Evolutionary conservation across 2,329 filamentous ascomycete species (phyloP).

Genomic region (Claviceps fusiformis): DNA sequence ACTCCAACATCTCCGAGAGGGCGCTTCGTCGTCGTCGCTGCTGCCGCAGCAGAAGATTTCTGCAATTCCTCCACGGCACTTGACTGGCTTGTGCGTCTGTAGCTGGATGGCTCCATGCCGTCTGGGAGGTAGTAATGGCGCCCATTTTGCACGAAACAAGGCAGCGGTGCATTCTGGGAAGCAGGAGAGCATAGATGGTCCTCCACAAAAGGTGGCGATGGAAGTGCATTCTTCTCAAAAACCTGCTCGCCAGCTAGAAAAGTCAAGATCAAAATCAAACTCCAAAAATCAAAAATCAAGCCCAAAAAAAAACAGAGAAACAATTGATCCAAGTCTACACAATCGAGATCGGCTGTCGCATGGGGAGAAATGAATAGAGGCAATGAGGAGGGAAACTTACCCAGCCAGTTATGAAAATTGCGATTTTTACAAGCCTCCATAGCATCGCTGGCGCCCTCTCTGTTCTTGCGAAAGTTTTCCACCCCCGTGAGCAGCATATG

Average conservation of each 20-base stretch:
- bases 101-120: background rate
- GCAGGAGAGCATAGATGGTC: conserved; percentile 10
- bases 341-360: background rate
- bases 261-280: background rate
- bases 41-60: conserved; percentile 16
- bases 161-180: conserved; percentile 9
- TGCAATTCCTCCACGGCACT: conserved; percentile 12
- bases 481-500: conserved; percentile 12
- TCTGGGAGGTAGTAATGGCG: conserved; percentile 15
- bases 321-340: background rate
- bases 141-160: conserved; percentile 10
- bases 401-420: conserved; percentile 23
- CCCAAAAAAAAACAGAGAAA: background rate
- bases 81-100: background rate
- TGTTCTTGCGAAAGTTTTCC: conserved; percentile 4
- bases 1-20: background rate
- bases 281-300: background rate
- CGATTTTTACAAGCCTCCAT: conserved; percentile 13
- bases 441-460: conserved; percentile 10
- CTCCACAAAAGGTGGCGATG: conserved; percentile 12
- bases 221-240: conserved; percentile 16
- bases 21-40: background rate
- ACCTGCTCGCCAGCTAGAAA: conserved; percentile 16
- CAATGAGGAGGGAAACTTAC: conserved; percentile 11
- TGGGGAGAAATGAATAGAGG: background rate